Evolutionary conservation across 2,329 filamentous ascomycete genomes (phyloP).

Genomic region (Arachnopeziza araneosa): DNA sequence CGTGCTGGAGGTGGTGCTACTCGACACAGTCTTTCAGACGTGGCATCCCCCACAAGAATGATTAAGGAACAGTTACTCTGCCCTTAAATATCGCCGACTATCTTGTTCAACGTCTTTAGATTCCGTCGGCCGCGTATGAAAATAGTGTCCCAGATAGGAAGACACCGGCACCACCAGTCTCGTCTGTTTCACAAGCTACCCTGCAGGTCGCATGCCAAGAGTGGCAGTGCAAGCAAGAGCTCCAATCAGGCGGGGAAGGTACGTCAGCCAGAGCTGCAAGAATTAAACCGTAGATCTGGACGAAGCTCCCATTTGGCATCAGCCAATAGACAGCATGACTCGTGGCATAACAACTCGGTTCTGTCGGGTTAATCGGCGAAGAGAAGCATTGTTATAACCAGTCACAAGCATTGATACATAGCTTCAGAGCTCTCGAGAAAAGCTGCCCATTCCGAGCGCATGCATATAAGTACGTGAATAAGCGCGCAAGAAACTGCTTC

Average conservation of each 20-base stretch:
- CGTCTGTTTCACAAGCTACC: neutral
- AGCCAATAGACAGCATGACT: neutral
- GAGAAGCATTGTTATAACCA: too few relatives aligned
- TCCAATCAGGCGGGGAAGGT: neutral
- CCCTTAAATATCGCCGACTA: neutral
- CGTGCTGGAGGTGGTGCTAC: too few relatives aligned
- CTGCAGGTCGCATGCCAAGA: constrained; percentile 7
- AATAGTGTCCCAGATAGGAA: neutral
- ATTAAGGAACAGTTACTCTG: too few relatives aligned
- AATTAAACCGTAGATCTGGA: neutral
- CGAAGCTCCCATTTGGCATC: neutral
- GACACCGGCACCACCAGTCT: neutral
- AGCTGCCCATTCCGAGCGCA: too few relatives aligned
- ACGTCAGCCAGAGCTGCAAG: constrained; percentile 5
- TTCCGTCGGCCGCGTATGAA: neutral
- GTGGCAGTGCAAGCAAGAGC: constrained; percentile 15
- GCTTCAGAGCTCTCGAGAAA: too few relatives aligned
- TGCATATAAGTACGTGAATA: too few relatives aligned
- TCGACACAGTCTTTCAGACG: too few relatives aligned
- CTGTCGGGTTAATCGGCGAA: too few relatives aligned
- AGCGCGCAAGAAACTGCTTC: neutral
- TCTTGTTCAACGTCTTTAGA: neutral
- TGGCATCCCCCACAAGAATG: too few relatives aligned
- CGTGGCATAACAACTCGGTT: neutral
- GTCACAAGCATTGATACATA: too few relatives aligned